Conservation (phyloP, 2,329 filamentous ascomycete species). For the Fusarium goolgardi region DNA sequence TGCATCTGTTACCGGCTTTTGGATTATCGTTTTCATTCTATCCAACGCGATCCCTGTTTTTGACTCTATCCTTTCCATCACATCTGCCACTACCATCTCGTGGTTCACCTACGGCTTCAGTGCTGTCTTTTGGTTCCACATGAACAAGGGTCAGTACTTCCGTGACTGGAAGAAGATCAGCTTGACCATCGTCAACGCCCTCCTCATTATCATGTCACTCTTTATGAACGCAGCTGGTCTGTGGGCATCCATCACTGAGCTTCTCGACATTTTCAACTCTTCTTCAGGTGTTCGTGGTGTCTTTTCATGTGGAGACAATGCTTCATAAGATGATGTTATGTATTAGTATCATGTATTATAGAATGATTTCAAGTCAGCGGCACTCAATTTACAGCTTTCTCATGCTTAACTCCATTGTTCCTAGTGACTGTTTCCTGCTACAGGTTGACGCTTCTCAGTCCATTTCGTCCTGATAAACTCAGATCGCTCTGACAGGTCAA, state of each 20-base stretch:
- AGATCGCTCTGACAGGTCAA: not conserved
- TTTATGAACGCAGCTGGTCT: slow-evolving; percentile 46
- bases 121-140: slow-evolving; percentile 45
- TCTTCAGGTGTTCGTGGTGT: slow-evolving; percentile 34
- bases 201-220: slow-evolving; percentile 38
- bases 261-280: slow-evolving; percentile 40
- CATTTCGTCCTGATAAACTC: not conserved
- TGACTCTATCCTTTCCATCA: slow-evolving; percentile 47
- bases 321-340: slow-evolving; percentile 10
- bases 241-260: slow-evolving; percentile 44
- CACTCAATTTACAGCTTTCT: not conserved
- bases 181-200: slow-evolving; percentile 35
- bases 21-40: slow-evolving; percentile 45
- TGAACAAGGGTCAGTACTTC: slow-evolving; percentile 37
- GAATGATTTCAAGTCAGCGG: not conserved
- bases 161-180: slow-evolving; percentile 41
- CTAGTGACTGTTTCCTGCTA: not conserved
- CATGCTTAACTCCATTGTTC: not conserved
- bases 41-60: slow-evolving; percentile 49
- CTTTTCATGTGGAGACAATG: slow-evolving; percentile 43
- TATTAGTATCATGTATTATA: not conserved
- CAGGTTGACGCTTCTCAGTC: not conserved
- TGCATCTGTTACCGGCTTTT: slow-evolving; percentile 41
- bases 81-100: slow-evolving; percentile 44
- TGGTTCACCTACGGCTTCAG: slow-evolving; percentile 47